A percentile compares a stretch with the other conserved stretches of the same genome.
Evolutionary conservation across 495 filamentous ascomycete genomes (phyloP).

Genomic region (Bathelium albidoporum): DNA sequence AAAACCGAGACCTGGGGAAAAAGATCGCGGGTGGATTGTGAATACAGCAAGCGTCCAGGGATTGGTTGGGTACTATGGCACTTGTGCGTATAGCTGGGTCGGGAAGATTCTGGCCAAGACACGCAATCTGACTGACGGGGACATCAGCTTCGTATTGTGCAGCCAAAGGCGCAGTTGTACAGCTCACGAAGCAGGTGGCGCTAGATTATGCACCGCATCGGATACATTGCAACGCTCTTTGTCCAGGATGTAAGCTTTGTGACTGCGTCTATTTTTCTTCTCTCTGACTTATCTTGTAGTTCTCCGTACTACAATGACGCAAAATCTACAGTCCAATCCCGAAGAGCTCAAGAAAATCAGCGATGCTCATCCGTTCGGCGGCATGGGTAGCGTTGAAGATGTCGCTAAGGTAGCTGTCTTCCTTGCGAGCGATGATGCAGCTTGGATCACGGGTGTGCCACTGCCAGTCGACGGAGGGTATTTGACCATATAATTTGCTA

Average conservation of each 20-base stretch:
- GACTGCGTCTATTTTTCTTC: neutral
- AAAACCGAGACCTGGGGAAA: slow-evolving; percentile 29
- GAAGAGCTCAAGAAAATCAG: slow-evolving; percentile 15
- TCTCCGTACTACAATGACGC: slow-evolving; percentile 16
- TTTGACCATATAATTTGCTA: slow-evolving; percentile 19
- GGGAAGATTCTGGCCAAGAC: neutral
- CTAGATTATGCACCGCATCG: slow-evolving; percentile 41
- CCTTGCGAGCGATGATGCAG: slow-evolving; percentile 41
- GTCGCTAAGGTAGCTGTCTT: slow-evolving; percentile 42
- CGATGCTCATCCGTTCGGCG: slow-evolving; percentile 32
- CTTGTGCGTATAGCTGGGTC: slow-evolving; percentile 16
- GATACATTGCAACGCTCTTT: slow-evolving; percentile 48
- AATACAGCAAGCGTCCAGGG: slow-evolving; percentile 43
- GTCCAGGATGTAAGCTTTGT: slow-evolving; percentile 42
- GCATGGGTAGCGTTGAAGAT: slow-evolving; percentile 37
- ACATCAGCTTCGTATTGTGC: slow-evolving; percentile 33
- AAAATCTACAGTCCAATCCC: slow-evolving; percentile 18
- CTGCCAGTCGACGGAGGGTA: slow-evolving; percentile 45
- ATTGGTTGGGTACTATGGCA: slow-evolving; percentile 27
- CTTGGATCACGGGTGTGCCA: slow-evolving; percentile 38
- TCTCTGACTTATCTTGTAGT: slow-evolving; percentile 9
- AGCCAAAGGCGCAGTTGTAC: slow-evolving; percentile 42
- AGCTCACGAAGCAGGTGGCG: slow-evolving; percentile 40
- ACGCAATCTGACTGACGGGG: neutral
- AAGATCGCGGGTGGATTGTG: slow-evolving; percentile 47